Conservation (phyloP, 1,139 yeast genomes). For the Geotrichum aggregatum region DNA sequence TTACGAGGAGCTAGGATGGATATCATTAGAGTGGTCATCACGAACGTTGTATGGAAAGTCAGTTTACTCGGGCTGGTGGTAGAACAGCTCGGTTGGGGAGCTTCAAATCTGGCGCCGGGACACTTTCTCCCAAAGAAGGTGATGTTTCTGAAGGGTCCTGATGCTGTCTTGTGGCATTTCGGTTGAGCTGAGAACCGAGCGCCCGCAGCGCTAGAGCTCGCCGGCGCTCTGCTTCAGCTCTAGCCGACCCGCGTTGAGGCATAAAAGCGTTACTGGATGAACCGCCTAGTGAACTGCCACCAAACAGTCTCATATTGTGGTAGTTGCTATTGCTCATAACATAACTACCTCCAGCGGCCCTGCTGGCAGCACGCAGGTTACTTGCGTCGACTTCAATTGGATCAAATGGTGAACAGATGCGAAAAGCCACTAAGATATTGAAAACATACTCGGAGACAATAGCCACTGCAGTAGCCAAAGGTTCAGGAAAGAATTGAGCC, state of each 20-base stretch:
- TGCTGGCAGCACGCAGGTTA: slow-evolving; percentile 52
- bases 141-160: background rate
- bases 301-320: slow-evolving; percentile 4
- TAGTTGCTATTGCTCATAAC: slow-evolving; percentile 17
- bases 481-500: slow-evolving; percentile 65
- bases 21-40: background rate
- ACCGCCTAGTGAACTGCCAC: background rate
- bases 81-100: slow-evolving; percentile 18
- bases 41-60: slow-evolving; percentile 1
- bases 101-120: slow-evolving; percentile 8
- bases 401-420: slow-evolving; percentile 61
- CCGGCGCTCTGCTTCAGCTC: slow-evolving; percentile 71
- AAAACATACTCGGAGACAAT: slow-evolving; percentile 54
- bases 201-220: slow-evolving; percentile 82
- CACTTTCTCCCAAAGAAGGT: background rate
- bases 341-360: slow-evolving; percentile 19
- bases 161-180: background rate
- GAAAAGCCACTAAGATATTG: slow-evolving; percentile 49
- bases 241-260: slow-evolving; percentile 14
- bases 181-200: slow-evolving; percentile 44
- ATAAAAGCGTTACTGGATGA: background rate
- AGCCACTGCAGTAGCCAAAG: slow-evolving; percentile 48
- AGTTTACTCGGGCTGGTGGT: slow-evolving; percentile 17
- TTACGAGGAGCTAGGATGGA: background rate
- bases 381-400: slow-evolving; percentile 69